phyloP scores from a whole-genome alignment of 257 asterid genomes.

The Perilla frutescens region DNA sequence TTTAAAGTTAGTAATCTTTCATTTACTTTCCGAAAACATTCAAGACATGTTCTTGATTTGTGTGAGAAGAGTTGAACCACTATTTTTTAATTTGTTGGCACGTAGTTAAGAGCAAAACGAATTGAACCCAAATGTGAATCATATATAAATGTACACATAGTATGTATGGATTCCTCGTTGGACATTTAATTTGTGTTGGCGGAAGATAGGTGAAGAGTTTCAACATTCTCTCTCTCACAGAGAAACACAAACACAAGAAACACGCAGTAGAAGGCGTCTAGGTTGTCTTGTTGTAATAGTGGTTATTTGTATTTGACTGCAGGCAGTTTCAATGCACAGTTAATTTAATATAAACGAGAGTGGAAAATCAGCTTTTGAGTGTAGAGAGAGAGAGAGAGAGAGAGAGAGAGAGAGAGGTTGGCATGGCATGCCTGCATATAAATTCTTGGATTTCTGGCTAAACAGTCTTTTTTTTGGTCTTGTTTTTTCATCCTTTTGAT shows the following conservation, averaged over 20 bases:
- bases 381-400: neutral
- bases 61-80: no score
- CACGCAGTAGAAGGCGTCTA: constrained; percentile 5
- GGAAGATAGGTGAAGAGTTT: neutral
- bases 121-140: no score
- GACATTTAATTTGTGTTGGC: no score
- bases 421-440: constrained; percentile 43
- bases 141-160: no score
- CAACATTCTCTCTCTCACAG: neutral
- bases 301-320: constrained; percentile 25
- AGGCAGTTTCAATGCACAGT: constrained; percentile 30
- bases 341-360: constrained; percentile 11
- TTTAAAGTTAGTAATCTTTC: no score
- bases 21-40: no score
- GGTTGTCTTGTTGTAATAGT: constrained; percentile 14
- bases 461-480: neutral
- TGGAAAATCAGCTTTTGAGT: constrained; percentile 9
- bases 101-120: no score
- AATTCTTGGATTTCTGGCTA: constrained; percentile 37
- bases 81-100: no score
- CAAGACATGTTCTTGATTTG: no score
- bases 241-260: neutral
- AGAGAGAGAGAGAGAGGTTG: neutral
- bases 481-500: neutral
- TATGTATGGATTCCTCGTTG: no score